These are phyloP conservation scores for Stevia rebaudiana DNA, from an alignment of 140 eudicot species.

Conservation along the genomic window DNA sequence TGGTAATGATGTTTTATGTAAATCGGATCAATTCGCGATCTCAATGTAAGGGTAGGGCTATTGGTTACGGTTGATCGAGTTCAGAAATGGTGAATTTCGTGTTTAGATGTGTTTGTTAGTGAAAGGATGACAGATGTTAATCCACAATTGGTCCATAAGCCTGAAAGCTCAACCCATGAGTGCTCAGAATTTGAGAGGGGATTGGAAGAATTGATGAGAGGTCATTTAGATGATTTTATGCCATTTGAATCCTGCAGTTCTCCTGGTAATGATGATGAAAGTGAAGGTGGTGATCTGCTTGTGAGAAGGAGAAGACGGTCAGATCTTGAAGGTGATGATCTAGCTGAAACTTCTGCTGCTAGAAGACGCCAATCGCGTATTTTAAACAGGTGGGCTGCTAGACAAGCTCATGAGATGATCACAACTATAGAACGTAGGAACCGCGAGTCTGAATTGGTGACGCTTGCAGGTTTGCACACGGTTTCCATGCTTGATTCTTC, in stretches of 20 bases:
- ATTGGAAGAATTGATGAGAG: conserved; percentile 70
- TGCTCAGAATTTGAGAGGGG: conserved; percentile 48
- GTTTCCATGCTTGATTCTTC: conserved; percentile 90
- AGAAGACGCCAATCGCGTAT: conserved; percentile 74
- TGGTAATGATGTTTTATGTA: conserved; percentile 5
- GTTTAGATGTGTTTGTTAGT: conserved; percentile 13
- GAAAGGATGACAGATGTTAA: conserved; percentile 52
- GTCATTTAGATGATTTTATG: conserved; percentile 71
- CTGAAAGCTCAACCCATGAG: conserved; percentile 56
- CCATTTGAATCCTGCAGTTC: conserved; percentile 70
- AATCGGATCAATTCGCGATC: conserved; percentile 20
- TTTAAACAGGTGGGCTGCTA: conserved; percentile 76
- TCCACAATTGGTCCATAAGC: conserved; percentile 55
- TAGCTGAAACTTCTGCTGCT: conserved; percentile 84
- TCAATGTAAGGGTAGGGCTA: conserved; percentile 9
- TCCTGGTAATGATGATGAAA: conserved; percentile 49
- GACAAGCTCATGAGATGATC: conserved; percentile 88
- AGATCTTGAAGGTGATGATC: conserved; percentile 71
- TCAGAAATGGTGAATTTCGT: conserved; percentile 22
- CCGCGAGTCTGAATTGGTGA: conserved; percentile 81
- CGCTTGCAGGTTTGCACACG: conserved; percentile 83
- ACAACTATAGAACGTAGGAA: conserved; percentile 87
- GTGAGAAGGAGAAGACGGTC: conserved; percentile 82
- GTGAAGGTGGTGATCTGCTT: conserved; percentile 64
- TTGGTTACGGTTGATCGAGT: background rate